A percentile compares a stretch with the other conserved stretches of the same genome.
phyloP scores from a whole-genome alignment of 2,329 filamentous ascomycete species.

The Lanzia echinophila region DNA sequence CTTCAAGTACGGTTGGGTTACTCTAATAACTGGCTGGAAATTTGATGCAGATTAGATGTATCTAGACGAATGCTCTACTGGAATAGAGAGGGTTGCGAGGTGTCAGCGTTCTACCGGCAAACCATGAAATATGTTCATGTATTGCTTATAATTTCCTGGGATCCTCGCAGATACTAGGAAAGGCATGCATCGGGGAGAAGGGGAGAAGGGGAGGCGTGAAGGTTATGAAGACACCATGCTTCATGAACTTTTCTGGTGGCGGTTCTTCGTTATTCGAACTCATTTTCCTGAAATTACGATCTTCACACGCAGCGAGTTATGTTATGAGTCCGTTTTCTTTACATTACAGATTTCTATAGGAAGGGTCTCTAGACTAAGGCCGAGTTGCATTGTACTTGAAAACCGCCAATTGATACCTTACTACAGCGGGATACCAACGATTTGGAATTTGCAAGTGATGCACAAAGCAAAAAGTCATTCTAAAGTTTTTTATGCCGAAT shows the following conservation, averaged over 20 bases:
- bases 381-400: constrained; percentile 25
- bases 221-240: constrained; percentile 12
- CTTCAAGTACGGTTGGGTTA: constrained; percentile 6
- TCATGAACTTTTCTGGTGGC: constrained; percentile 13
- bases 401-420: constrained; percentile 24
- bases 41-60: constrained; percentile 11
- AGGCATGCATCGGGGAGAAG: constrained; percentile 4
- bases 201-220: constrained; percentile 2
- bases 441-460: not conserved
- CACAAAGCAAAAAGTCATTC: not conserved
- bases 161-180: constrained; percentile 6
- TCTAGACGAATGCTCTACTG: constrained; percentile 21
- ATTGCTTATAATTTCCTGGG: constrained; percentile 14
- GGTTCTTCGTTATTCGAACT: constrained; percentile 17
- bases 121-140: constrained; percentile 14
- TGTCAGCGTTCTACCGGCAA: constrained; percentile 18
- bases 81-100: constrained; percentile 17
- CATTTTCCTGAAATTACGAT: constrained; percentile 25
- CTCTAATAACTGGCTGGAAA: constrained; percentile 6
- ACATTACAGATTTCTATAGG: constrained; percentile 25
- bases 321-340: constrained; percentile 21
- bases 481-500: not conserved
- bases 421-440: not conserved
- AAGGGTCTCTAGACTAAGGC: constrained; percentile 23
- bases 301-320: constrained; percentile 28